Evolutionary conservation across 1,139 yeast species (phyloP).

Genomic region (Meyerozyma carpophila): DNA sequence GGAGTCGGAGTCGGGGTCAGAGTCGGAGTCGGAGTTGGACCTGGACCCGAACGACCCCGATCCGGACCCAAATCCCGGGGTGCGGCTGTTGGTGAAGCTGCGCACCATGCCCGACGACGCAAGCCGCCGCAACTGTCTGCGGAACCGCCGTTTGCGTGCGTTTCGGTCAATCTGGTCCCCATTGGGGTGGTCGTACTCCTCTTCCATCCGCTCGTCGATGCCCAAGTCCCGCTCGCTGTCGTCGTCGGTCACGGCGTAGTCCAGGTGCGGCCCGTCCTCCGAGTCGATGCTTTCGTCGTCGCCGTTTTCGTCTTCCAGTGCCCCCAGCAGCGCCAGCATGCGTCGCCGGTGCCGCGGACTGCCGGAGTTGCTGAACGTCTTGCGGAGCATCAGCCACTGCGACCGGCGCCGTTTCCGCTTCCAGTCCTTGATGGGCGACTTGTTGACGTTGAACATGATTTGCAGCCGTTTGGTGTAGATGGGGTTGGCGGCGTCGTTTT

Average conservation of each 20-base stretch:
- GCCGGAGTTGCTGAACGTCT: conserved; percentile 19
- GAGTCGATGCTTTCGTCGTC: neutral
- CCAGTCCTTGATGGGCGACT: conserved; percentile 12
- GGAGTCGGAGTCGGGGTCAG: conserved; percentile 10
- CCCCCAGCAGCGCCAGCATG: neutral
- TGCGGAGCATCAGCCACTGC: conserved; percentile 14
- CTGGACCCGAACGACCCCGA: too few species aligned
- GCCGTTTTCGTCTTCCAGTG: neutral
- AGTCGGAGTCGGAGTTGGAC: conserved; percentile 11
- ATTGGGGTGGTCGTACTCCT: neutral
- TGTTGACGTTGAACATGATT: conserved; percentile 16
- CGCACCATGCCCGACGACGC: neutral
- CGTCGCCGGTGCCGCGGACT: neutral
- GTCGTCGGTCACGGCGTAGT: neutral
- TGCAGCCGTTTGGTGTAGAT: conserved; percentile 26
- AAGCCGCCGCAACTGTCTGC: neutral
- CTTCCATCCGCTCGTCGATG: neutral
- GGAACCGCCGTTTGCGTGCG: neutral
- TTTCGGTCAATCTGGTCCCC: neutral
- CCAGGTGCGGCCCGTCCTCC: neutral
- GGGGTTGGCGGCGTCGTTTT: conserved; percentile 29
- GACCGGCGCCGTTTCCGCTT: conserved; percentile 6
- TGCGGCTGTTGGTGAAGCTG: neutral
- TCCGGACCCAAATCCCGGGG: too few species aligned
- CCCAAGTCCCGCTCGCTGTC: neutral